Evolutionary conservation across 129 eudicot species (phyloP).

Genomic region (Rutidosis leptorrhynchoides): DNA sequence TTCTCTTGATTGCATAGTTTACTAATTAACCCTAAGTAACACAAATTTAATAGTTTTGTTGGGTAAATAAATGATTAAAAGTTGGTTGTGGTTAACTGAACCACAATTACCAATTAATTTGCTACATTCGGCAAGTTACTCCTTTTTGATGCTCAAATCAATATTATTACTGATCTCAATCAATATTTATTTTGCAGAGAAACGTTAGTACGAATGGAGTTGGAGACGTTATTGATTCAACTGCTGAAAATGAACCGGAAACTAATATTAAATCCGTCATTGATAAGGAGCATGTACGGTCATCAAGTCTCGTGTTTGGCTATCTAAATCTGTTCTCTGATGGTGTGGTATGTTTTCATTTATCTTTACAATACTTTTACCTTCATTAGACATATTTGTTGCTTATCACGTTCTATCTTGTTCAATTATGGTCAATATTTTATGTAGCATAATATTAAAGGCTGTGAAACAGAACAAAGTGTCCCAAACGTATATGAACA

Average conservation of each 20-base stretch:
- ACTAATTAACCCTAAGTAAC: not conserved
- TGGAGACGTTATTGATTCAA: conserved; percentile 32
- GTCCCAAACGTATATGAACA: not conserved
- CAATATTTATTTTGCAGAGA: conserved; percentile 49
- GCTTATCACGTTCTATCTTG: not conserved
- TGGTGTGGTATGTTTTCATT: conserved; percentile 71
- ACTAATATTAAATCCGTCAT: conserved; percentile 22
- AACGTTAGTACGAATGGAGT: conserved; percentile 28
- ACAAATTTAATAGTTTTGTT: not conserved
- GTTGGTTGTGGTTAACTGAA: not conserved
- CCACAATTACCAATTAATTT: not conserved
- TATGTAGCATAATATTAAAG: not conserved
- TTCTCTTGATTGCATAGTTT: too few relatives aligned
- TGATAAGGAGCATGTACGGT: conserved; percentile 35
- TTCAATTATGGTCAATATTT: conserved; percentile 6
- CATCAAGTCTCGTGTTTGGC: conserved; percentile 92
- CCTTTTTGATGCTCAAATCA: not conserved
- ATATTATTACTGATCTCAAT: not conserved
- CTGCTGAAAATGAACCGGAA: conserved; percentile 33
- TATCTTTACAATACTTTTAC: not conserved
- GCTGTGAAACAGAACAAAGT: not conserved
- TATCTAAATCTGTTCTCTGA: conserved; percentile 93
- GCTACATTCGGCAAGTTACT: not conserved
- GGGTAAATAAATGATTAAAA: not conserved
- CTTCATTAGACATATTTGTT: not conserved